Evolutionary conservation across 139 green algal species (phyloP), one percentile per base, ranked within the genome.

Genomic region (Auxenochlorella protothecoides): DNA sequence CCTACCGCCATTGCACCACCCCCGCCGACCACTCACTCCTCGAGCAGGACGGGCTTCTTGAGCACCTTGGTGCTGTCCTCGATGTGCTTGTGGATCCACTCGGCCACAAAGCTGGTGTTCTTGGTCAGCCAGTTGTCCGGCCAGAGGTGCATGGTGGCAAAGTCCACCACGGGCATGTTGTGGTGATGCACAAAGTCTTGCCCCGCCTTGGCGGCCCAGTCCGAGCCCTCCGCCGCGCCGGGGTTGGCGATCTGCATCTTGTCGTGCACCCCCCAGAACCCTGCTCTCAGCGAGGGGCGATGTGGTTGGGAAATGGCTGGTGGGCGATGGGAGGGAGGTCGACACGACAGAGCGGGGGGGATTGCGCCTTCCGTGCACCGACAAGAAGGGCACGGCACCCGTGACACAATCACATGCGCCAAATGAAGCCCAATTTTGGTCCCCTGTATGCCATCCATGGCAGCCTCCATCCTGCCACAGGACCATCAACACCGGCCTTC

Each of bases 41-140:
- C 88, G 53, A 94, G 69, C 68, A 93, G 68, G 55, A 92, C 62
- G n/a, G 88, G 88, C 81, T 91, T 93, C 59, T 76, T 55, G 12
- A 91, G 76, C n/a, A n/a, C 10, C 9, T 67, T 52, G 10, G 67
- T 15, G 4, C 65, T 72, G 51, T 69, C 68, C 16, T 80, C 65
- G 53, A 80, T 74, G 67, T 89, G 79, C 61, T 63, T 53, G 4
- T 79, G 16, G 54, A 87, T 57, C 72, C 73, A 80, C 54, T 63
- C 51, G 15, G 44, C 11, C 44, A n/a, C 54, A 61, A 77, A 82
- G 62, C 59, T 72, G 59, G 10, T 53, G 53, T 71, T 72, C 57
- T 66, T 55, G 53, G 44, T 16, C 16, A 9, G 63, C 85, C 85
- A 90, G 56, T 87, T 86, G 71, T 86, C 80, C 5, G 78, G 74